Evolutionary conservation across 768 basidiomycete genomes (phyloP).

Genomic region (Galerina marginata): DNA sequence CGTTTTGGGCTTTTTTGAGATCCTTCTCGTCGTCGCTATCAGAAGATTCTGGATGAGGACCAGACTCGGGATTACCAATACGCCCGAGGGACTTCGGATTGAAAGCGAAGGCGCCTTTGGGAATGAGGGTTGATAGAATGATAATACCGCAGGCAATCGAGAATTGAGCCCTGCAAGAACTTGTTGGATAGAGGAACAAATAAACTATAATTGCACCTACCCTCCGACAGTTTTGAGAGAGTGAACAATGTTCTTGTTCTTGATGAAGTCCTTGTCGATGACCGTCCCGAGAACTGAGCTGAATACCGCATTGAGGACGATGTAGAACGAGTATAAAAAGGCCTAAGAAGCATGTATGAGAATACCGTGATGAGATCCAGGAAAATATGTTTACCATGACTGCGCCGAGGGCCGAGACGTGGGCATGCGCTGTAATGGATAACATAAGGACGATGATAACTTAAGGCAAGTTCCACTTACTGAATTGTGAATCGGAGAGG

Average conservation of each 20-base stretch:
- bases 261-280: conserved; percentile 32
- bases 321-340: conserved; percentile 41
- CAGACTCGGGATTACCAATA: neutral
- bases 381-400: conserved; percentile 19
- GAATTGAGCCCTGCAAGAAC: conserved; percentile 30
- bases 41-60: neutral
- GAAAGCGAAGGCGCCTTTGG: conserved; percentile 33
- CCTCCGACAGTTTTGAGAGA: conserved; percentile 34
- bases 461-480: conserved; percentile 13
- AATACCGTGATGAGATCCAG: too few species aligned
- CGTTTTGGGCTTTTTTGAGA: conserved; percentile 5
- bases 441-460: neutral
- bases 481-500: conserved; percentile 31
- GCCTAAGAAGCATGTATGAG: conserved; percentile 13
- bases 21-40: conserved; percentile 20
- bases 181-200: neutral
- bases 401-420: conserved; percentile 36
- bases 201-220: conserved; percentile 18
- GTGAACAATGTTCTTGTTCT: conserved; percentile 25
- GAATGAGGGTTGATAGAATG: conserved; percentile 34
- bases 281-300: conserved; percentile 36
- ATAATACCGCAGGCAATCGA: conserved; percentile 34
- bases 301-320: conserved; percentile 35
- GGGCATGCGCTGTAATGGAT: conserved; percentile 24
- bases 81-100: conserved; percentile 35